Evolutionary conservation across 2,329 filamentous ascomycete species (phyloP), one percentile per base, ranked within the genome.

Genomic region (Didymosphaeria variabile): DNA sequence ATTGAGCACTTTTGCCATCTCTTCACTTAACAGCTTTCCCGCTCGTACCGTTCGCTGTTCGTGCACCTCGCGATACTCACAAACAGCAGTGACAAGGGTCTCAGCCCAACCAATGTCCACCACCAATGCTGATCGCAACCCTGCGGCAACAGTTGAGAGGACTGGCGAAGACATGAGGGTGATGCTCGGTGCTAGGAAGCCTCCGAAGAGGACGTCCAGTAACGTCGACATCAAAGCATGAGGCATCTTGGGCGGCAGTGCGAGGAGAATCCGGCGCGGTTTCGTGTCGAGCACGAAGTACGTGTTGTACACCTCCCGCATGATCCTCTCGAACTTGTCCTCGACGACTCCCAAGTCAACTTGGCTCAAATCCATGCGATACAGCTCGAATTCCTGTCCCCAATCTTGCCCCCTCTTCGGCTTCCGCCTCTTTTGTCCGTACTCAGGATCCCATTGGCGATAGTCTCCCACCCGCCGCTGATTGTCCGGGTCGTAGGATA

Each of bases 21-120:
- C 86, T 67, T 90, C 84, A 46, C 90, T 86, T 21, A 98, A 80
- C 59, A 86, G 77, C 72, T 89, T 94, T 61, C 90, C 93, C 36
- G 88, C 93, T 66, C 95, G 85, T 15, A 92, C 84, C 42, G 87
- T 94, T 57, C 92, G 86, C 59, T 84, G 87, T 57, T 87, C 88
- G 17, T 85, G 83, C 1, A 97, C 87, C 75, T 97, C 93, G 57
- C 92, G 89, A 76, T 93, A 97, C 79, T 99, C 95, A 73, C 94
- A 98, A 7, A 98, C 85, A 6, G 90, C 91, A 0, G 93, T 97
- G 23, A 96, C 87, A 0, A 90, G 86, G 0, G 94, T 97, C 78
- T 98, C 95, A 45, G 89, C 86, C 95, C 95, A 99, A 46, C 94
- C 95, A 62, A 99, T 85, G 72, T 99, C 93, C 40, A 99, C 84